These are phyloP conservation scores for Trametes cinnabarina DNA, from an alignment of 768 basidiomycete species.

Conservation along the genomic window DNA sequence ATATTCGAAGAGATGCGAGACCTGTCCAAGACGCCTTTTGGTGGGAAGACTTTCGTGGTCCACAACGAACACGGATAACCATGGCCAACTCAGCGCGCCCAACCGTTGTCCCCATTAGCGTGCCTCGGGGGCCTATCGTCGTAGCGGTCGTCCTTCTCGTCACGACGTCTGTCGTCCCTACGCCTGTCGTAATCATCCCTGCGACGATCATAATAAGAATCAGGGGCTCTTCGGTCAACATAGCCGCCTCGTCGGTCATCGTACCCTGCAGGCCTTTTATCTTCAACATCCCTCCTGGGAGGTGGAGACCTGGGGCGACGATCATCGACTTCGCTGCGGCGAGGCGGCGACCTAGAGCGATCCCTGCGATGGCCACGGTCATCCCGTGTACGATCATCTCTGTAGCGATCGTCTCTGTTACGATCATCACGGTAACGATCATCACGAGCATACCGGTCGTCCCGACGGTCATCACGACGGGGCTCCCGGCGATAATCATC, in stretches of 20 bases:
- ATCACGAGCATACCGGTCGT: constrained; percentile 42
- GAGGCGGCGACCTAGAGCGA: constrained; percentile 74
- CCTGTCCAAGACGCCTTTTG: constrained; percentile 26
- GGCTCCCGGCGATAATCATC: constrained; percentile 58
- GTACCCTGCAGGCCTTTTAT: constrained; percentile 89
- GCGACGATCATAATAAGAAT: constrained; percentile 85
- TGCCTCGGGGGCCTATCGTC: constrained; percentile 74
- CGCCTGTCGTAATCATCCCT: constrained; percentile 71
- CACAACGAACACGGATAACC: constrained; percentile 19
- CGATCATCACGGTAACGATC: constrained; percentile 55
- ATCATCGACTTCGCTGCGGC: constrained; percentile 67
- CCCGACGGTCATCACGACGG: constrained; percentile 59
- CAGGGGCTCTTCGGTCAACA: constrained; percentile 82
- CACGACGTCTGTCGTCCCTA: constrained; percentile 77
- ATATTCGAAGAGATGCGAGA: constrained; percentile 20
- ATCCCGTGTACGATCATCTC: constrained; percentile 39
- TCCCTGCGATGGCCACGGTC: constrained; percentile 65
- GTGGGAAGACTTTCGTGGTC: constrained; percentile 21
- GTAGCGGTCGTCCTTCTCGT: constrained; percentile 79
- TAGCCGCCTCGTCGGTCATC: constrained; percentile 84
- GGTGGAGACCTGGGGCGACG: constrained; percentile 86
- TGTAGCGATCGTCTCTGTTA: constrained; percentile 38
- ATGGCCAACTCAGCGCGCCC: constrained; percentile 29
- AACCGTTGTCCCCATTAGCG: constrained; percentile 65
- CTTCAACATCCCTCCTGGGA: constrained; percentile 76